phyloP scores from a whole-genome alignment of 768 basidiomycete genomes.

The Lactarius pseudohatsudake region DNA sequence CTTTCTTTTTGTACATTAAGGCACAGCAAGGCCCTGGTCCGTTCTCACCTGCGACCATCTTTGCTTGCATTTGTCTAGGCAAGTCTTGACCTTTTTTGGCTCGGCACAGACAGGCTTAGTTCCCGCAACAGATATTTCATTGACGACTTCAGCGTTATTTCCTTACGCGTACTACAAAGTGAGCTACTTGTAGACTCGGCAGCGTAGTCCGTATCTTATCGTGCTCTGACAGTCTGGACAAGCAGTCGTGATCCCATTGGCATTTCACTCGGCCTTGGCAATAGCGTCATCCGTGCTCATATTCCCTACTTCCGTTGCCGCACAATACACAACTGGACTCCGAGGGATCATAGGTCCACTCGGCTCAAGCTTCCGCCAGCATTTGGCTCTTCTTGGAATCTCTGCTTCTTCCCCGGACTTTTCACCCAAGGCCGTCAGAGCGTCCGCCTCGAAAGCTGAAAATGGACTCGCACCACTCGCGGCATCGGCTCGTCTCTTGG shows the following conservation, averaged over 20 bases:
- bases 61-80: slow-evolving; percentile 64
- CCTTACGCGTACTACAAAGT: slow-evolving; percentile 65
- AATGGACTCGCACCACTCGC: slow-evolving; percentile 52
- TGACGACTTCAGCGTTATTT: slow-evolving; percentile 58
- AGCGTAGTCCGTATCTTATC: slow-evolving; percentile 5
- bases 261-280: slow-evolving; percentile 57
- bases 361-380: slow-evolving; percentile 44
- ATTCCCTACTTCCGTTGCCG: slow-evolving; percentile 64
- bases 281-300: slow-evolving; percentile 52
- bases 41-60: slow-evolving; percentile 52
- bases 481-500: slow-evolving; percentile 51
- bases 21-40: slow-evolving; percentile 64
- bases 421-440: slow-evolving; percentile 37
- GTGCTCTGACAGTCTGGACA: slow-evolving; percentile 45
- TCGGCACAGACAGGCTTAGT: slow-evolving; percentile 9
- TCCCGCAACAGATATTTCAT: slow-evolving; percentile 48
- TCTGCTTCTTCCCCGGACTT: slow-evolving; percentile 46
- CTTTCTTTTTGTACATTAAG: slow-evolving; percentile 57
- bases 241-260: slow-evolving; percentile 54
- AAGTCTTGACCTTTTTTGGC: slow-evolving; percentile 22
- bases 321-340: slow-evolving; percentile 54
- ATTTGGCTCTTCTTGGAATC: slow-evolving; percentile 46
- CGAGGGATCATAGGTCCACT: slow-evolving; percentile 51
- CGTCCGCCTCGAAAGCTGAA: slow-evolving; percentile 44
- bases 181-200: slow-evolving; percentile 24